phyloP scores from a whole-genome alignment of 805 yeast species.

The Cephaloascus albidus region DNA sequence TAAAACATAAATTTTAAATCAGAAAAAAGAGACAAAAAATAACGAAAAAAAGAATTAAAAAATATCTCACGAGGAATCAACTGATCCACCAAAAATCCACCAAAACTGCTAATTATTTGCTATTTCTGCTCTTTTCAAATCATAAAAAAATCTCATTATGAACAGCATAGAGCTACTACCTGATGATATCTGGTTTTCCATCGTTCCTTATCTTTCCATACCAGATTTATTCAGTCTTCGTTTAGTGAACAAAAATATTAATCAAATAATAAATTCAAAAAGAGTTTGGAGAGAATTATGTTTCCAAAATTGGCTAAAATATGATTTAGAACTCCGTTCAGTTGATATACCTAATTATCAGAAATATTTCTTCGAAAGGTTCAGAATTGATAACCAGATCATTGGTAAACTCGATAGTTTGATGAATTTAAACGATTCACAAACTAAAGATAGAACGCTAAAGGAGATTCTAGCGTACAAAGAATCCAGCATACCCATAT shows the following conservation, averaged over 20 bases:
- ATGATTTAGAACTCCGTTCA: neutral
- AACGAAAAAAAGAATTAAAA: too few relatives aligned
- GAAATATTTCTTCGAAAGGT: neutral
- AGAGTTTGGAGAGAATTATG: slow-evolving; percentile 2
- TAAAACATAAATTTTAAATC: too few relatives aligned
- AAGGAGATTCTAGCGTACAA: neutral
- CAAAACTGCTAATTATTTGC: too few relatives aligned
- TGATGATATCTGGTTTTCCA: slow-evolving; percentile 2
- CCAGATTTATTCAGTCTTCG: slow-evolving; percentile 1
- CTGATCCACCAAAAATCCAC: too few relatives aligned
- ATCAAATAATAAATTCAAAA: slow-evolving; percentile 1
- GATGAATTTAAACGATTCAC: neutral
- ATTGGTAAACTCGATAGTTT: neutral
- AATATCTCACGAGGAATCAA: too few relatives aligned
- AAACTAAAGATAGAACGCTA: neutral
- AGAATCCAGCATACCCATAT: neutral
- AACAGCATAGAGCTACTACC: neutral
- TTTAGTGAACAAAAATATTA: neutral
- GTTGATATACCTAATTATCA: neutral
- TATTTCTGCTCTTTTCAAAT: too few relatives aligned
- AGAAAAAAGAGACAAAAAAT: too few relatives aligned
- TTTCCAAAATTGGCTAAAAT: slow-evolving; percentile 1
- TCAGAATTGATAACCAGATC: neutral
- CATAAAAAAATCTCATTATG: too few relatives aligned
- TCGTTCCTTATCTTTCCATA: neutral